Evolutionary conservation across 345 rosid species (phyloP).

Genomic region (Murraya paniculata): DNA sequence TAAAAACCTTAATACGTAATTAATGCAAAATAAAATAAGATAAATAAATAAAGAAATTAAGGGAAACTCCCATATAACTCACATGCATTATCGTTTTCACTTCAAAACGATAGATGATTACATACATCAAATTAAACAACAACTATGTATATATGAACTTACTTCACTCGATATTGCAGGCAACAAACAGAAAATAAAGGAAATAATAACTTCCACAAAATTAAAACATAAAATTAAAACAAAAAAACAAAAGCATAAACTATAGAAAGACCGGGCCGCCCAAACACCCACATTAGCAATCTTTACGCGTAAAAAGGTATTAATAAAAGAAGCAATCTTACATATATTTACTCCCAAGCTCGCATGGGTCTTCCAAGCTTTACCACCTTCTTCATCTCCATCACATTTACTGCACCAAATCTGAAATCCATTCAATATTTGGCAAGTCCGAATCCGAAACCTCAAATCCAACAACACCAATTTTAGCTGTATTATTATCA

Average conservation of each 20-base stretch:
- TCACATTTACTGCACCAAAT: conserved; percentile 33
- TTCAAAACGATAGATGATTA: not conserved
- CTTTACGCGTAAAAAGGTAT: conserved; percentile 3
- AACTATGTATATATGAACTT: not conserved
- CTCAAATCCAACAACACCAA: conserved; percentile 10
- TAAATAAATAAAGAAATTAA: too few relatives aligned
- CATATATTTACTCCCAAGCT: not conserved
- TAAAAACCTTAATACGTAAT: too few relatives aligned
- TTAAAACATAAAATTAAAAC: not conserved
- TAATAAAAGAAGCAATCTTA: not conserved
- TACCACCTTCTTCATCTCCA: not conserved
- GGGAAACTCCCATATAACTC: not conserved
- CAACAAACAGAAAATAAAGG: not conserved
- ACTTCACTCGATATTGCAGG: not conserved
- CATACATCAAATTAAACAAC: not conserved
- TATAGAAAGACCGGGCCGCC: not conserved
- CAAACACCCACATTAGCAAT: not conserved
- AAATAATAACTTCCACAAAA: not conserved
- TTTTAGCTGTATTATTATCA: not conserved
- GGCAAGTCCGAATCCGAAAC: conserved; percentile 22
- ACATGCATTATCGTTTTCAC: not conserved
- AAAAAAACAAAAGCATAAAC: not conserved
- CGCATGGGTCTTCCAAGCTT: not conserved
- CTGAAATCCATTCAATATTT: conserved; percentile 46
- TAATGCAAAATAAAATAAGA: too few relatives aligned